Percentiles rank a stretch among this genome's conserved stretches.
phyloP scores from a whole-genome alignment of 352 stramenopile species.

The Globisporangium acanthophoron region DNA sequence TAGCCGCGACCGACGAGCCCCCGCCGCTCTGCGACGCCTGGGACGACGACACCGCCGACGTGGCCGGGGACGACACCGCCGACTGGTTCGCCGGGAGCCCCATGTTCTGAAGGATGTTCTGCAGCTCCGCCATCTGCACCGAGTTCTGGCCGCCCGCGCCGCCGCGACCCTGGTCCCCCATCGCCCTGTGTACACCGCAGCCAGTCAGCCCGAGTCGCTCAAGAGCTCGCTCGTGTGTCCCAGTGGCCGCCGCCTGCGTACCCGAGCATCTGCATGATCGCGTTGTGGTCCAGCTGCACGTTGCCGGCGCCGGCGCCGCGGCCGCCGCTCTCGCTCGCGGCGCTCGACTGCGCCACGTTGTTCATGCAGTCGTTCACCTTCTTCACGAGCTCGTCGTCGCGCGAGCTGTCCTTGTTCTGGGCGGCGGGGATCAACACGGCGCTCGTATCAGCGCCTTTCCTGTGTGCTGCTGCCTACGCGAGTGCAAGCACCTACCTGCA shows the following conservation, averaged over 20 bases:
- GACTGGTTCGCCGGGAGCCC: conserved; percentile 66
- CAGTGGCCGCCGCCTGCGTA: conserved; percentile 9
- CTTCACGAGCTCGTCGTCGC: conserved; percentile 83
- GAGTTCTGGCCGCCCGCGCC: conserved; percentile 30
- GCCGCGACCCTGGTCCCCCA: conserved; percentile 64
- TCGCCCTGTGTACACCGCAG: conserved; percentile 28
- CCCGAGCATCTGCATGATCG: conserved; percentile 90
- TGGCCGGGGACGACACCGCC: conserved; percentile 61
- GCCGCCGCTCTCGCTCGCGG: conserved; percentile 20
- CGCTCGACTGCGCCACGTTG: conserved; percentile 52
- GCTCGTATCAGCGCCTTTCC: no score
- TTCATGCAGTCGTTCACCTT: conserved; percentile 90
- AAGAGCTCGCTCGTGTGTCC: no score
- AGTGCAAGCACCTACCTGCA: conserved; percentile 58
- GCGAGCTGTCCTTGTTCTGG: conserved; percentile 83
- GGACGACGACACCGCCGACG: conserved; percentile 71
- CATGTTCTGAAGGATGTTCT: conserved; percentile 88
- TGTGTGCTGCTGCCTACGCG: neutral
- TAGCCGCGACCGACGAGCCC: conserved; percentile 60
- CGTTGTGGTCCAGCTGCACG: conserved; percentile 85
- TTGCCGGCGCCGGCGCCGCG: conserved; percentile 35
- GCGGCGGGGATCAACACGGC: no score
- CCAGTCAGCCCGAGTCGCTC: neutral
- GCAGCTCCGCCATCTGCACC: conserved; percentile 83
- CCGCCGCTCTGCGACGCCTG: conserved; percentile 64